Evolutionary conservation across 768 basidiomycete species (phyloP).

Genomic region (Amanita muscaria): DNA sequence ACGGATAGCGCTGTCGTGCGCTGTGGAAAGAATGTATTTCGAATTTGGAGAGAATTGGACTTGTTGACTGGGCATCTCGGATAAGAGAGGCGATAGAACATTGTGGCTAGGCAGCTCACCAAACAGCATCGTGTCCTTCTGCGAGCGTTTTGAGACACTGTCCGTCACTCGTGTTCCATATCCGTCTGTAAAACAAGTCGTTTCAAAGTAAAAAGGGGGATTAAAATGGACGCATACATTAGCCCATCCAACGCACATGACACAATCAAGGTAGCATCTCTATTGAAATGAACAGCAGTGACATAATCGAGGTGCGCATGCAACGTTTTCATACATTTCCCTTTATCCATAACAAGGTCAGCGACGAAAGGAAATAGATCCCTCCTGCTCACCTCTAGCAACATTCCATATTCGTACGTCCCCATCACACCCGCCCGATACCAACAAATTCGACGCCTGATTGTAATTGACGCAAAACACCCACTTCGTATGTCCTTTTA

Average conservation of each 20-base stretch:
- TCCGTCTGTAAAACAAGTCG: constrained; percentile 50
- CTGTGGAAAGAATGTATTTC: constrained; percentile 88
- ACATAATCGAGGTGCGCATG: constrained; percentile 94
- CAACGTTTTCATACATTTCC: constrained; percentile 76
- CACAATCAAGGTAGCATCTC: constrained; percentile 85
- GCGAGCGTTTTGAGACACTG: constrained; percentile 96
- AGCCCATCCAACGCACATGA: constrained; percentile 90
- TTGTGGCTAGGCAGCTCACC: constrained; percentile 30
- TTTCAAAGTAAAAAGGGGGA: constrained; percentile 3
- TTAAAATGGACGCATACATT: constrained; percentile 57
- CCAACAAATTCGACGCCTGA: constrained; percentile 77
- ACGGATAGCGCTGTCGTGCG: constrained; percentile 87
- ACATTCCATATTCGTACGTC: constrained; percentile 92
- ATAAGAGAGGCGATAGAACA: background rate
- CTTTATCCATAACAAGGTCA: constrained; percentile 27
- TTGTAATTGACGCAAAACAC: constrained; percentile 94
- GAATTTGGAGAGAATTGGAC: constrained; percentile 95
- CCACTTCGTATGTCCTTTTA: constrained; percentile 79
- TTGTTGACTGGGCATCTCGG: constrained; percentile 52
- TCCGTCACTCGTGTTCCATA: constrained; percentile 89
- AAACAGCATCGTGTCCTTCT: constrained; percentile 81
- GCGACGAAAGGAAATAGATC: background rate
- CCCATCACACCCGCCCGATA: constrained; percentile 89
- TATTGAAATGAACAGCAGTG: constrained; percentile 89
- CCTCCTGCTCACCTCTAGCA: constrained; percentile 47